phyloP scores from a whole-genome alignment of 2,329 filamentous ascomycete genomes.

The Bipolaris zeicola region DNA sequence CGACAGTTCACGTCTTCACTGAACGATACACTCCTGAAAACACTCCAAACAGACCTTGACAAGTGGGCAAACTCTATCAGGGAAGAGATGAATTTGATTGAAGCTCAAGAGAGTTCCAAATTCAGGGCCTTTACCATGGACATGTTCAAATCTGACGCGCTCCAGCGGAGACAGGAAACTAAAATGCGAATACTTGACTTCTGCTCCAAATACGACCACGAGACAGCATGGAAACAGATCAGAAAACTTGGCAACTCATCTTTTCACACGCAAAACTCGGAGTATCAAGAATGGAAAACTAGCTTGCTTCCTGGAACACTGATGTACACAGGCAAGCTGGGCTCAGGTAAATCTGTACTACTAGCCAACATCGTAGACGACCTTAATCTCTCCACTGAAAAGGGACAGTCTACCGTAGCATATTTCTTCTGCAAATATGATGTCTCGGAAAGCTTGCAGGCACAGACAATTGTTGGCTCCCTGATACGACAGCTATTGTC shows the following conservation, averaged over 20 bases:
- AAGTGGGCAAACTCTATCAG: constrained; percentile 47
- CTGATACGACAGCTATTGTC: constrained; percentile 47
- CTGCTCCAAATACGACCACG: constrained; percentile 52
- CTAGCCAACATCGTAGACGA: constrained; percentile 53
- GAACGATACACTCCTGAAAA: constrained; percentile 42
- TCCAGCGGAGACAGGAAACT: constrained; percentile 20
- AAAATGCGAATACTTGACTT: constrained; percentile 44
- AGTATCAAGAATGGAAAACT: constrained; percentile 41
- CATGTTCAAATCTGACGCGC: constrained; percentile 19
- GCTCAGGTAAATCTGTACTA: constrained; percentile 54
- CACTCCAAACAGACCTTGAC: constrained; percentile 44
- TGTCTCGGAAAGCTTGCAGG: constrained; percentile 27
- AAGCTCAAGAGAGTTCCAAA: constrained; percentile 35
- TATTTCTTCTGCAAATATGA: constrained; percentile 41
- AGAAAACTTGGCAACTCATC: constrained; percentile 49
- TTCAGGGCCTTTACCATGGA: constrained; percentile 28
- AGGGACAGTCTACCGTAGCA: constrained; percentile 13
- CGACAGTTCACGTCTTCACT: constrained; percentile 40
- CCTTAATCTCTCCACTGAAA: constrained; percentile 14
- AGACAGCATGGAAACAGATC: constrained; percentile 51
- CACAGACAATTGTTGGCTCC: constrained; percentile 32
- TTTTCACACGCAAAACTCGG: constrained; percentile 21
- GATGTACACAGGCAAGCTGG: constrained; percentile 50
- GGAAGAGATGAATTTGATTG: constrained; percentile 38
- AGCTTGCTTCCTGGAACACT: constrained; percentile 37